Evolutionary conservation across 805 yeast genomes (phyloP).

Genomic region (Suhomyces kilbournensis): DNA sequence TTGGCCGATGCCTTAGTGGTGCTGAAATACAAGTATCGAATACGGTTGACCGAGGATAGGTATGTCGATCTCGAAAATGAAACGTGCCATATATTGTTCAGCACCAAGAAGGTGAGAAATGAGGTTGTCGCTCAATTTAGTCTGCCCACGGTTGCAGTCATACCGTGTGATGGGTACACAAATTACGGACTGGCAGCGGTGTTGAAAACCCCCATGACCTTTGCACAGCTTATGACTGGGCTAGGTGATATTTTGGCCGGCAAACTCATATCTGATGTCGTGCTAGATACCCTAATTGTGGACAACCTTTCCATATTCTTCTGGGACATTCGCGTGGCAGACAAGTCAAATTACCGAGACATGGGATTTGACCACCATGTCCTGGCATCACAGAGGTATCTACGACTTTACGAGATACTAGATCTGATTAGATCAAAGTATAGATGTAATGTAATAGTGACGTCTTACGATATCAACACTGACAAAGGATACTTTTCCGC

Average conservation of each 20-base stretch:
- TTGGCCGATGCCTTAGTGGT: background rate
- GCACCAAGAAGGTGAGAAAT: background rate
- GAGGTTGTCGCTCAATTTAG: constrained; percentile 1
- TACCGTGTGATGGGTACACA: constrained; percentile 1
- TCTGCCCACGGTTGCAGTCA: background rate
- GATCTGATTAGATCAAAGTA: constrained; percentile 14
- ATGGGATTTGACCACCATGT: constrained; percentile 8
- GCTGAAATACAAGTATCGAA: background rate
- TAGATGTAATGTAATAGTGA: constrained; percentile 27
- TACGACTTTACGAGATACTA: constrained; percentile 10
- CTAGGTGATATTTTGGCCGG: constrained; percentile 1
- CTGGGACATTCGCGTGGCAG: constrained; percentile 25
- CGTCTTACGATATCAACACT: constrained; percentile 26
- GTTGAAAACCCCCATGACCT: background rate
- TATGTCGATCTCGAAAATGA: background rate
- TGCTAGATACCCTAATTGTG: constrained; percentile 21
- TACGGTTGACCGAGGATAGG: background rate
- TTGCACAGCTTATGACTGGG: background rate
- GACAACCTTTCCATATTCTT: constrained; percentile 35
- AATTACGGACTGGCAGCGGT: background rate
- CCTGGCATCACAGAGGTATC: constrained; percentile 12
- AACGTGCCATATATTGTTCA: constrained; percentile 5
- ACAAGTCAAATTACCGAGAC: constrained; percentile 2
- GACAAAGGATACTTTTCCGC: constrained; percentile 29
- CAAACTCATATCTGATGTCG: background rate